These are phyloP conservation scores for Quercus phellos DNA, from an alignment of 331 rosid genomes.

Conservation along the genomic window DNA sequence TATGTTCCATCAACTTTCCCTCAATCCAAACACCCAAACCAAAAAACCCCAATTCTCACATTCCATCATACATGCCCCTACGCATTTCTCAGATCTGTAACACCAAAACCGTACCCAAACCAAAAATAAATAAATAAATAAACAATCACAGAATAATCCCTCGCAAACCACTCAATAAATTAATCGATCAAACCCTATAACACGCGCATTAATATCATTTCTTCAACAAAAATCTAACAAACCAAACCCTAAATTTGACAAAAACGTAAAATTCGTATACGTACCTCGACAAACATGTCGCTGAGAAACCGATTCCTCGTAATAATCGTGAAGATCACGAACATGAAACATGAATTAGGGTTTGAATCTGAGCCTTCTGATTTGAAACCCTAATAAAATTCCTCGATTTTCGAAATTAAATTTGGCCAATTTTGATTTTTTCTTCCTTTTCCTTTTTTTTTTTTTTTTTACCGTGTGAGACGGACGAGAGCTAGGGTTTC, in stretches of 20 bases:
- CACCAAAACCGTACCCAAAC: slow-evolving; percentile 31
- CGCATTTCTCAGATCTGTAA: slow-evolving; percentile 69
- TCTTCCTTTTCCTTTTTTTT: not conserved
- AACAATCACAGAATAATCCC: slow-evolving; percentile 20
- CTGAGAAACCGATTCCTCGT: slow-evolving; percentile 20
- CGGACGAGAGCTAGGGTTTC: slow-evolving; percentile 73
- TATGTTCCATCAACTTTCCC: slow-evolving; percentile 74
- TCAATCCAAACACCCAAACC: slow-evolving; percentile 43
- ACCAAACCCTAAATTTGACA: slow-evolving; percentile 2
- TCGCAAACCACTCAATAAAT: not conserved
- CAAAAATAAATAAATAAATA: slow-evolving; percentile 9
- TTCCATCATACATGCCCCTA: slow-evolving; percentile 54
- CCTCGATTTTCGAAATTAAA: slow-evolving; percentile 32
- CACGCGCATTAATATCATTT: slow-evolving; percentile 30
- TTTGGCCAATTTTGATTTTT: slow-evolving; percentile 13
- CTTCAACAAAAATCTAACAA: not conserved
- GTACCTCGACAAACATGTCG: slow-evolving; percentile 43
- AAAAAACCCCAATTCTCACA: slow-evolving; percentile 55
- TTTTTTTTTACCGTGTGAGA: slow-evolving; percentile 47
- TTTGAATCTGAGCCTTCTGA: slow-evolving; percentile 37
- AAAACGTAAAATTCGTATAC: slow-evolving; percentile 21
- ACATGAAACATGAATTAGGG: slow-evolving; percentile 37
- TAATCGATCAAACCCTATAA: slow-evolving; percentile 33
- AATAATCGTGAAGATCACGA: slow-evolving; percentile 38
- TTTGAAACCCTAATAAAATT: slow-evolving; percentile 55